Conservation (phyloP, 179 eudicot genomes). For the Heliamphora pulchella region DNA sequence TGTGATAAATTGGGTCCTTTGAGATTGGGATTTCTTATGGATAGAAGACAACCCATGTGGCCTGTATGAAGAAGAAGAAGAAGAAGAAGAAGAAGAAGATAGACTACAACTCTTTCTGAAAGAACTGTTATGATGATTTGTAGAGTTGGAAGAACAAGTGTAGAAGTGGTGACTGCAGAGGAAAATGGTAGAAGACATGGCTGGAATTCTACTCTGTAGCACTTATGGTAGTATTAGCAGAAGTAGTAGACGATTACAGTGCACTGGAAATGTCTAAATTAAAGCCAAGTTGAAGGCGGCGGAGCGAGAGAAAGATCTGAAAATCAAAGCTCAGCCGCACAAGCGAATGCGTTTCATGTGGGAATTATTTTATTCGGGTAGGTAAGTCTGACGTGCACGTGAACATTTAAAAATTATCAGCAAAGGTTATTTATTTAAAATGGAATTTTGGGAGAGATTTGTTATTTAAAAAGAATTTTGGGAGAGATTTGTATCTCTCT, state of each 20-base stretch:
- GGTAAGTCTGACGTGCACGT: not conserved
- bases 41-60: constrained; percentile 29
- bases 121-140: constrained; percentile 9
- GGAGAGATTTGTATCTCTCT: too few species aligned
- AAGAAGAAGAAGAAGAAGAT: too few species aligned
- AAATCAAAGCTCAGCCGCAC: not conserved
- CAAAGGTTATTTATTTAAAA: too few species aligned
- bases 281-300: not conserved
- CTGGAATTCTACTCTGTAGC: not conserved
- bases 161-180: constrained; percentile 32
- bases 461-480: too few species aligned
- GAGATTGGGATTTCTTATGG: constrained; percentile 21
- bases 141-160: constrained; percentile 21
- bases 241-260: not conserved
- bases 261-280: not conserved
- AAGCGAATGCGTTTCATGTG: constrained; percentile 12
- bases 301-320: not conserved
- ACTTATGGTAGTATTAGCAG: not conserved
- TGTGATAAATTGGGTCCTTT: constrained; percentile 36
- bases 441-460: too few species aligned
- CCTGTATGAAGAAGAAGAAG: constrained; percentile 23
- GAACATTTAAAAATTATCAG: not conserved
- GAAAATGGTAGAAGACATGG: constrained; percentile 49
- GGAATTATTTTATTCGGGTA: not conserved
- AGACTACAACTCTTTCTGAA: constrained; percentile 16